Evolutionary conservation across 306 rosid species (phyloP).

Genomic region (Gastrolobium villosum): DNA sequence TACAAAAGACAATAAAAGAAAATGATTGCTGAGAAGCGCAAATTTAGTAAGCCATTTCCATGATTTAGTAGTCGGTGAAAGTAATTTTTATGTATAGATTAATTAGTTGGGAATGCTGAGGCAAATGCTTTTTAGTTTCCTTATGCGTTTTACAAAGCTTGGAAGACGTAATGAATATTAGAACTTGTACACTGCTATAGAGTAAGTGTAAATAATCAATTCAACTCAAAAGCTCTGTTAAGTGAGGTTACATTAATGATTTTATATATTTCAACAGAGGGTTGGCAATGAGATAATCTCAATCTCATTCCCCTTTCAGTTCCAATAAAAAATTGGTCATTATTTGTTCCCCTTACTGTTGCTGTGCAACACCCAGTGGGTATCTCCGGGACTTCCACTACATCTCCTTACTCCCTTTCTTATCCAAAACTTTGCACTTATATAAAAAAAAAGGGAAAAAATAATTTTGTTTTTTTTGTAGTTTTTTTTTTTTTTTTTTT

Average conservation of each 20-base stretch:
- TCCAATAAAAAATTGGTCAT: slow-evolving; percentile 12
- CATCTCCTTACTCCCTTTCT: too few relatives aligned
- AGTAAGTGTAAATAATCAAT: too few relatives aligned
- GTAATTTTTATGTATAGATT: slow-evolving; percentile 43
- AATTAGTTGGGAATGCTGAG: slow-evolving; percentile 39
- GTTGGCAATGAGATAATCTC: slow-evolving; percentile 48
- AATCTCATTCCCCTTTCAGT: slow-evolving; percentile 24
- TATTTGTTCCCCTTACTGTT: too few relatives aligned
- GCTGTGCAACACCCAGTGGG: too few relatives aligned
- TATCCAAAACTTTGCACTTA: too few relatives aligned
- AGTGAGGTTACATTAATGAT: too few relatives aligned
- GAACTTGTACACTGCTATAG: slow-evolving; percentile 35
- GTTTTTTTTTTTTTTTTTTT: too few relatives aligned
- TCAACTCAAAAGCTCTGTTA: too few relatives aligned
- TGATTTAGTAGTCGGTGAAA: slow-evolving; percentile 43
- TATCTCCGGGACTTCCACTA: not conserved
- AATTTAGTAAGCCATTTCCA: slow-evolving; percentile 48
- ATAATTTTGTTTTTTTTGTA: too few relatives aligned
- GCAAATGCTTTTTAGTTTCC: slow-evolving; percentile 32
- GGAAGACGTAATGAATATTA: slow-evolving; percentile 32
- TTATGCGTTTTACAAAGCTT: slow-evolving; percentile 24
- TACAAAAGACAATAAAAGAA: slow-evolving; percentile 50
- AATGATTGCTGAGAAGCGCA: slow-evolving; percentile 51
- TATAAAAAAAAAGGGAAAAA: too few relatives aligned
- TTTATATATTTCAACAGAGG: too few relatives aligned